Base-by-base conservation (phyloP, 805 yeast genomes). In the Candida boleticola region DNA sequence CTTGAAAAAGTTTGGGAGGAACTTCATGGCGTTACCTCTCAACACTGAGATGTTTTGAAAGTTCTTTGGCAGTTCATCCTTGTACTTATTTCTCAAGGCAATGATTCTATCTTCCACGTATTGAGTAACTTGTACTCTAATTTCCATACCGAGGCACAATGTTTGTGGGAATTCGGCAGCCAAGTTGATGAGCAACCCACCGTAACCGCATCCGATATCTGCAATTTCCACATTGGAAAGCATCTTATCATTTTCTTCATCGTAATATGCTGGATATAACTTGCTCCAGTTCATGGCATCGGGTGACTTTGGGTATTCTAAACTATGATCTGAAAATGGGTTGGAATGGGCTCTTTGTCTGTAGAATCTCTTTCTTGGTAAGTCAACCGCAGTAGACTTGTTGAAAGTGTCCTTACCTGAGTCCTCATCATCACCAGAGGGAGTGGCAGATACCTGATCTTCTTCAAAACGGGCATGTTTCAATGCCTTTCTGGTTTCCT, bases 311-410 rank as follows among this genome's bases (percentile, higher is more conserved):
- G 99, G 98, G 54, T 93, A 93, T 46, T 88, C 96, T 35, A 93
- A 72, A 53, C 83, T 79, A 63, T 93, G 99, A 64, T 93, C 99
- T 16, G 96, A 86, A 56, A 93, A 93, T 18, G 98, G 98, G 58
- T 93, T 93, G 2, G 97, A 89, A 60, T 93, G 99, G 1, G 99
- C 99, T 64, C 99, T 73, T 66, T 93, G 99, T 61, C 99, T 79
- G 63, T 93, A 93, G 59, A 77, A 93, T 53, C 93, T 77, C 61
- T 93, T 85, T 57, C 82, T 77, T 39, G 97, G 97, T 39, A 89
- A 68, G 44, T 82, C 81, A 20, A 67, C 61, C 5, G 56, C 55
- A 22, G 58, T 54, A 5, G 35, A n/a, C 16, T 16, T 79, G 63
- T 93, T 93, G 59, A 77, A 93, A 53, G 92, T 77, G 62, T 93